Percentiles rank a stretch among this genome's conserved stretches.
These are phyloP conservation scores for Mycena venus DNA, from an alignment of 768 basidiomycete genomes.

Conservation along the genomic window DNA sequence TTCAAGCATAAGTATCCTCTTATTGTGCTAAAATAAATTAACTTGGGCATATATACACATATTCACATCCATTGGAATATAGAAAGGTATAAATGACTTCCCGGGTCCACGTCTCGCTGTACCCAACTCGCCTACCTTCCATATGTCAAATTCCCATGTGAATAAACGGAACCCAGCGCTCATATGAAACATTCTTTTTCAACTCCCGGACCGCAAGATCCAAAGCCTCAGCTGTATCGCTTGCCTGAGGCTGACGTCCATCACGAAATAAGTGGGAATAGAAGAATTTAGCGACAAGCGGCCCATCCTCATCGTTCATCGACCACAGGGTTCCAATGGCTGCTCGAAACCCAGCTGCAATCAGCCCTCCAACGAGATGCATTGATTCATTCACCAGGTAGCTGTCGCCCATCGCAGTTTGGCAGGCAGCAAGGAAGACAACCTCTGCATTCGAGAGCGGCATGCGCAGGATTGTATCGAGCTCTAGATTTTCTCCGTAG, in stretches of 20 bases:
- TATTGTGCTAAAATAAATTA: too few species aligned
- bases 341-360: constrained; percentile 46
- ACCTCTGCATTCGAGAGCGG: constrained; percentile 44
- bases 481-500: neutral
- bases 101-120: neutral
- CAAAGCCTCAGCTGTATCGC: constrained; percentile 6
- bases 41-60: too few species aligned
- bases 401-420: constrained; percentile 53
- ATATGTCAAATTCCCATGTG: constrained; percentile 1
- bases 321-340: constrained; percentile 62
- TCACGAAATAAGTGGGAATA: constrained; percentile 42
- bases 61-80: neutral
- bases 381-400: constrained; percentile 43
- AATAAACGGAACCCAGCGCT: constrained; percentile 8
- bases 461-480: neutral
- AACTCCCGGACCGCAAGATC: neutral
- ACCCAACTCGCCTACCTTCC: neutral
- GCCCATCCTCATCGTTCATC: constrained; percentile 52
- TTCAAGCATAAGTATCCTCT: too few species aligned
- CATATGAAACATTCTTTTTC: neutral
- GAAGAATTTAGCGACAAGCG: constrained; percentile 45
- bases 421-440: constrained; percentile 62
- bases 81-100: neutral
- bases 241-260: neutral
- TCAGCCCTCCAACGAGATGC: constrained; percentile 58